phyloP scores from a whole-genome alignment of 805 yeast species.

The Candida morakotiae region DNA sequence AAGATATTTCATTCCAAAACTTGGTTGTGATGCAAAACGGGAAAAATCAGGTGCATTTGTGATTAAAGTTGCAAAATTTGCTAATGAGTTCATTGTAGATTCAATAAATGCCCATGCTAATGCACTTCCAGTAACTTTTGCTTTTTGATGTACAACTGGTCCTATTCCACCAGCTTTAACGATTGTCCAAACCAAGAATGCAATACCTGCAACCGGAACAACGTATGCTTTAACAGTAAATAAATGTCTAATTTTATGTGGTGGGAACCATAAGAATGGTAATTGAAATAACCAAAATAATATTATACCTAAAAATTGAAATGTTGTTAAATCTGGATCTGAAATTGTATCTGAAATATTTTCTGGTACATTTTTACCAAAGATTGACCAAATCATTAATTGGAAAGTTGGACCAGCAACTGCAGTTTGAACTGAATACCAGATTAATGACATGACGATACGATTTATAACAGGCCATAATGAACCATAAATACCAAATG shows the following conservation, averaged over 20 bases:
- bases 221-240: slow-evolving; percentile 77
- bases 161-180: slow-evolving; percentile 80
- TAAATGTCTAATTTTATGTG: slow-evolving; percentile 77
- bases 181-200: slow-evolving; percentile 79
- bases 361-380: slow-evolving; percentile 57
- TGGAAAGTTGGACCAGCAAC: slow-evolving; percentile 80
- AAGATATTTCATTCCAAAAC: slow-evolving; percentile 35
- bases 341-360: slow-evolving; percentile 62
- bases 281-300: slow-evolving; percentile 76
- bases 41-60: slow-evolving; percentile 88
- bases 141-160: slow-evolving; percentile 55
- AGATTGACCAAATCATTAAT: slow-evolving; percentile 71
- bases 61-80: slow-evolving; percentile 86
- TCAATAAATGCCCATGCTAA: slow-evolving; percentile 82
- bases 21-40: slow-evolving; percentile 60
- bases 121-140: slow-evolving; percentile 49
- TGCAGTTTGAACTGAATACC: slow-evolving; percentile 87
- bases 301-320: slow-evolving; percentile 71
- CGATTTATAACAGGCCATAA: slow-evolving; percentile 87
- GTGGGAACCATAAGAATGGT: slow-evolving; percentile 78
- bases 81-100: slow-evolving; percentile 74
- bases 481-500: slow-evolving; percentile 85
- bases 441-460: slow-evolving; percentile 80
- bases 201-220: slow-evolving; percentile 81
- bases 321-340: slow-evolving; percentile 62